Evolutionary conservation across 2,329 filamentous ascomycete species (phyloP).

Genomic region (Corinectria fuckeliana): DNA sequence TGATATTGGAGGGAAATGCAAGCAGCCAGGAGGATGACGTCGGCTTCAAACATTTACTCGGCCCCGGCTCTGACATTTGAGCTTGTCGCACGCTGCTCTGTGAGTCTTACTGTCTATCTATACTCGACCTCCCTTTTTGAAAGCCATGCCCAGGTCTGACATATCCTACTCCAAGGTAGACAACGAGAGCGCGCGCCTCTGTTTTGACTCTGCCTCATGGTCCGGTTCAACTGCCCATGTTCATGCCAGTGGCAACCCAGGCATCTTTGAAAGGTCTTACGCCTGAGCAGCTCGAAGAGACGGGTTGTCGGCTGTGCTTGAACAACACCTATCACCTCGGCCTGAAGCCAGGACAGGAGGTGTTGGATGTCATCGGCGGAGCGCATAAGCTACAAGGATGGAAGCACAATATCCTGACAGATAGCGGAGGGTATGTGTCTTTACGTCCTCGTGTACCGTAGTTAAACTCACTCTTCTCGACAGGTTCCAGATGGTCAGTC

Average conservation of each 20-base stretch:
- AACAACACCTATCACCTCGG: slow-evolving; percentile 99
- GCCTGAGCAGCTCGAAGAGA: slow-evolving; percentile 87
- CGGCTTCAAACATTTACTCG: slow-evolving; percentile 55
- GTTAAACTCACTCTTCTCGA: slow-evolving; percentile 15
- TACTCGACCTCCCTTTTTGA: slow-evolving; percentile 16
- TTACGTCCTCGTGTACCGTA: not conserved
- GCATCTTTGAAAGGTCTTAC: slow-evolving; percentile 94
- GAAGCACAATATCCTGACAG: slow-evolving; percentile 92
- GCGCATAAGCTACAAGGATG: slow-evolving; percentile 95
- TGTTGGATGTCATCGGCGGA: slow-evolving; percentile 85
- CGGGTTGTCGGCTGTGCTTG: slow-evolving; percentile 86
- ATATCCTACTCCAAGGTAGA: slow-evolving; percentile 58
- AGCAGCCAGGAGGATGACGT: slow-evolving; percentile 53
- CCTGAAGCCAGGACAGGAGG: slow-evolving; percentile 90
- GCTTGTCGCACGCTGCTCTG: slow-evolving; percentile 78
- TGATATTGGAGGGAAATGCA: slow-evolving; percentile 36
- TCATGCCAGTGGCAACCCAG: slow-evolving; percentile 99
- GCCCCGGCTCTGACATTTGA: slow-evolving; percentile 79
- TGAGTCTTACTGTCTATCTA: slow-evolving; percentile 52
- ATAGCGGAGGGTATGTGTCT: slow-evolving; percentile 68
- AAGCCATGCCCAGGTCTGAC: slow-evolving; percentile 24
- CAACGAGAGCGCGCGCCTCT: slow-evolving; percentile 91
- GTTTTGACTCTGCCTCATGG: slow-evolving; percentile 90
- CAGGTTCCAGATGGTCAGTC: slow-evolving; percentile 98
- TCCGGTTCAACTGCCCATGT: slow-evolving; percentile 86